Evolutionary conservation across 352 stramenopile genomes (phyloP).

Genomic region (Globisporangium megalacanthum): DNA sequence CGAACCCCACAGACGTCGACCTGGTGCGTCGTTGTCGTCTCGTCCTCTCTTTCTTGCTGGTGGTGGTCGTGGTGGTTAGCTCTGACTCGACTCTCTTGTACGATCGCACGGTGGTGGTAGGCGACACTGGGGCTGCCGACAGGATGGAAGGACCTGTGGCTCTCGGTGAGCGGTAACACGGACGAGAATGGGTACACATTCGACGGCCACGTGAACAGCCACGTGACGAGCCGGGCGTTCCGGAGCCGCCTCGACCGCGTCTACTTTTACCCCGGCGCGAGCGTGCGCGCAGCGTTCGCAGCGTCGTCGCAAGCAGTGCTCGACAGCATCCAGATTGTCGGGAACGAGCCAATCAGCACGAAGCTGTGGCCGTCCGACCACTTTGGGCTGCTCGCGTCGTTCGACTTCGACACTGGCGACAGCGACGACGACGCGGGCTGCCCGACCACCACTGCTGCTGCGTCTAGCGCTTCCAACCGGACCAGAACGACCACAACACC

Average conservation of each 20-base stretch:
- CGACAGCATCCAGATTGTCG: conserved; percentile 49
- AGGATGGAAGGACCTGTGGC: conserved; percentile 68
- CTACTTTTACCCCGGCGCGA: conserved; percentile 43
- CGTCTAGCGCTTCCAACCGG: background rate
- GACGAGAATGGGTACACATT: conserved; percentile 77
- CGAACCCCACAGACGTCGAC: conserved; percentile 10
- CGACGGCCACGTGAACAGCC: conserved; percentile 48
- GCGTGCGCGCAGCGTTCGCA: conserved; percentile 4
- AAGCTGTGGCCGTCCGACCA: conserved; percentile 71
- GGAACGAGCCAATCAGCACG: conserved; percentile 60
- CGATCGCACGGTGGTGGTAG: background rate
- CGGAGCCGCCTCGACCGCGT: conserved; percentile 73
- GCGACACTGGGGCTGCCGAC: conserved; percentile 42
- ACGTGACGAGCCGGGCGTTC: conserved; percentile 57
- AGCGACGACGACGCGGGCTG: background rate
- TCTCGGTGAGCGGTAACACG: conserved; percentile 55
- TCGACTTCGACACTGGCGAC: conserved; percentile 24
- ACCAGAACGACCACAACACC: too few relatives aligned
- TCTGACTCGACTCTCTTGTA: background rate
- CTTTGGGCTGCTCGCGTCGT: conserved; percentile 56
- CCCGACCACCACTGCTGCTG: background rate
- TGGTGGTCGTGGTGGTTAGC: background rate
- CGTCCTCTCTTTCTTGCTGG: background rate
- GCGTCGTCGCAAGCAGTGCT: conserved; percentile 19
- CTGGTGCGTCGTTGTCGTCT: conserved; percentile 9